Conservation (phyloP, 2,329 filamentous ascomycete genomes). For the Berkeleyomyces rouxiae region DNA sequence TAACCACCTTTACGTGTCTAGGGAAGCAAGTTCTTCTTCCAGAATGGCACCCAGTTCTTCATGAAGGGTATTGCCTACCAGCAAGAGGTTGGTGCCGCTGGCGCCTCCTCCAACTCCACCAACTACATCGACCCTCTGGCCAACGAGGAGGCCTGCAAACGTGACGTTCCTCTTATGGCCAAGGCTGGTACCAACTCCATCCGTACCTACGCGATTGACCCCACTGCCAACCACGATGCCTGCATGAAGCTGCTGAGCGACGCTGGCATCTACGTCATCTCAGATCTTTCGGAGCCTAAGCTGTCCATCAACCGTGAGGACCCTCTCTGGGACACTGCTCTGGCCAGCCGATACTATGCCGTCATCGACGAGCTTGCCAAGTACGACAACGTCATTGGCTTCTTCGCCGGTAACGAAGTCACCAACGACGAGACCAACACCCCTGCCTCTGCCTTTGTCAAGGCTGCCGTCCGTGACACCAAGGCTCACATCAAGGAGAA, state of each 20-base stretch:
- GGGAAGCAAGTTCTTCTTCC: constrained; percentile 80
- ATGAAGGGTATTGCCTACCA: constrained; percentile 95
- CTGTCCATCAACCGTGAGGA: constrained; percentile 71
- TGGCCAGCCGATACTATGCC: constrained; percentile 65
- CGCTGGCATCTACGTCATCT: constrained; percentile 87
- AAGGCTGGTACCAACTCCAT: constrained; percentile 79
- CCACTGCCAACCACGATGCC: constrained; percentile 54
- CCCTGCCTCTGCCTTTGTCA: constrained; percentile 79
- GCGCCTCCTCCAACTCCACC: constrained; percentile 26
- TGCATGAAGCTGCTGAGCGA: constrained; percentile 75
- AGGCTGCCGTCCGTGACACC: constrained; percentile 89
- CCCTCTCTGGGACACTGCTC: constrained; percentile 60
- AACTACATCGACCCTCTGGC: constrained; percentile 72
- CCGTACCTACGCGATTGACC: constrained; percentile 86
- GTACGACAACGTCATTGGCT: constrained; percentile 86
- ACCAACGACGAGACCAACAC: constrained; percentile 83
- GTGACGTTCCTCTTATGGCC: constrained; percentile 68
- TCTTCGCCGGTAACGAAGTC: constrained; percentile 98
- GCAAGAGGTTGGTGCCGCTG: constrained; percentile 49
- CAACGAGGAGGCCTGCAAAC: constrained; percentile 52
- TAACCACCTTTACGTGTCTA: constrained; percentile 19
- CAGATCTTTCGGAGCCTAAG: constrained; percentile 69
- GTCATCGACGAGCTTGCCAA: constrained; percentile 69
- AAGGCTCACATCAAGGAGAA: constrained; percentile 83
- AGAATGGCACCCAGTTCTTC: constrained; percentile 52